These are phyloP conservation scores for Monosporascus sp. DNA, from an alignment of 2,329 filamentous ascomycete species.

Conservation along the genomic window DNA sequence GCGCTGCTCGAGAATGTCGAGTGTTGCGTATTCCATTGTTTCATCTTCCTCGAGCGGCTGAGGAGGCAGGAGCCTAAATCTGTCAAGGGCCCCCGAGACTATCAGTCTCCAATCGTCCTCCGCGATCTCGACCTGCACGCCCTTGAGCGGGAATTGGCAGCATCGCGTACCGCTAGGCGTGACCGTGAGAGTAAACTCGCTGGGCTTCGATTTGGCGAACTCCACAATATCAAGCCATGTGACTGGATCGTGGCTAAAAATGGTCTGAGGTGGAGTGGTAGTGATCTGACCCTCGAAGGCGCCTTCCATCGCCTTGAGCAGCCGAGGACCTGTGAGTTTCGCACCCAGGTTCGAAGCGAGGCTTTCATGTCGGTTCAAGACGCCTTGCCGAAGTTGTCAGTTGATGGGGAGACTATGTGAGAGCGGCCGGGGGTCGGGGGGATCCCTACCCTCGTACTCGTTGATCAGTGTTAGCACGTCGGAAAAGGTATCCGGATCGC, in stretches of 20 bases:
- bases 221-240: constrained; percentile 83
- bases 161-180: constrained; percentile 62
- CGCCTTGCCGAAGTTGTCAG: constrained; percentile 41
- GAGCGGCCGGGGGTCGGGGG: neutral
- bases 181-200: constrained; percentile 69
- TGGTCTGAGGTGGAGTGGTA: constrained; percentile 45
- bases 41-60: constrained; percentile 83
- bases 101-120: constrained; percentile 87
- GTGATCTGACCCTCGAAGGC: constrained; percentile 77
- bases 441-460: constrained; percentile 63
- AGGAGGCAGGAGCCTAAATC: constrained; percentile 64
- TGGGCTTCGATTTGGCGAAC: constrained; percentile 74
- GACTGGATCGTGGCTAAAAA: constrained; percentile 50
- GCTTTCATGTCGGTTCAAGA: constrained; percentile 79
- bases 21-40: constrained; percentile 73
- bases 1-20: constrained; percentile 78
- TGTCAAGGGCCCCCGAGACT: constrained; percentile 74
- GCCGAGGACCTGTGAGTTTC: constrained; percentile 72
- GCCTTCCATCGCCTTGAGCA: constrained; percentile 81
- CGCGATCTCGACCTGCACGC: constrained; percentile 75
- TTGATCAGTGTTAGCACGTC: constrained; percentile 67
- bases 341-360: constrained; percentile 81
- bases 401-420: constrained; percentile 4
- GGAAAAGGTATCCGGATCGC: constrained; percentile 61
- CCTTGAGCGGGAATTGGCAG: constrained; percentile 78